Conservation (phyloP, 345 rosid species). For the Lumnitzera littorea region DNA sequence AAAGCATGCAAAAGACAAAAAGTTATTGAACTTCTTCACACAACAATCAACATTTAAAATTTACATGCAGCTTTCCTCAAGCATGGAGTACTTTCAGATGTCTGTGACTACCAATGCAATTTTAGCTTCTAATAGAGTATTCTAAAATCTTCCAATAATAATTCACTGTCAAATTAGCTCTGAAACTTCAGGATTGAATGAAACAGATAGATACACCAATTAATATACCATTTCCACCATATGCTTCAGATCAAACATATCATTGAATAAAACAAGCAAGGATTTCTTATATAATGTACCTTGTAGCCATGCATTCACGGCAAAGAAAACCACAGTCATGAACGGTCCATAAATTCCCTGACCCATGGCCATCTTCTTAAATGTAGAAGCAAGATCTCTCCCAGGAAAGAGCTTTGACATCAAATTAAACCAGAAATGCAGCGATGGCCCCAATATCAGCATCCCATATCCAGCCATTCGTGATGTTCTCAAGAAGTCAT, state of each 20-base stretch:
- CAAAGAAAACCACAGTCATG: slow-evolving; percentile 73
- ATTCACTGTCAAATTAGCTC: too few species aligned
- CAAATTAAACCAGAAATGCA: slow-evolving; percentile 82
- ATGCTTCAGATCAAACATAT: too few species aligned
- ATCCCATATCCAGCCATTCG: slow-evolving; percentile 89
- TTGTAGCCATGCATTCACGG: slow-evolving; percentile 57
- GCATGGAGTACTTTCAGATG: too few species aligned
- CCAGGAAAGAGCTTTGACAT: slow-evolving; percentile 69
- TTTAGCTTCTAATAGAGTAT: too few species aligned
- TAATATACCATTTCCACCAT: too few species aligned
- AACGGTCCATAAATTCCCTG: slow-evolving; percentile 64
- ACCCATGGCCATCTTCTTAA: slow-evolving; percentile 86
- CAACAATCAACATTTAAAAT: too few species aligned
- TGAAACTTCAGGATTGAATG: too few species aligned
- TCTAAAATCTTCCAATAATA: too few species aligned
- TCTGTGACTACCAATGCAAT: too few species aligned
- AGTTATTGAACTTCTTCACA: too few species aligned
- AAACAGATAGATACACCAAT: too few species aligned
- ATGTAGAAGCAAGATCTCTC: slow-evolving; percentile 59
- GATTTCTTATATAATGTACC: slow-evolving; percentile 25
- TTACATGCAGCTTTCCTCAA: too few species aligned
- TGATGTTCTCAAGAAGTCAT: slow-evolving; percentile 64
- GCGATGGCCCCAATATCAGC: slow-evolving; percentile 66
- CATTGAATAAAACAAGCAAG: background rate
- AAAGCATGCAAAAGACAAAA: background rate